Conservation (phyloP, 2,329 filamentous ascomycete species). For the Xylariaceae sp. region DNA sequence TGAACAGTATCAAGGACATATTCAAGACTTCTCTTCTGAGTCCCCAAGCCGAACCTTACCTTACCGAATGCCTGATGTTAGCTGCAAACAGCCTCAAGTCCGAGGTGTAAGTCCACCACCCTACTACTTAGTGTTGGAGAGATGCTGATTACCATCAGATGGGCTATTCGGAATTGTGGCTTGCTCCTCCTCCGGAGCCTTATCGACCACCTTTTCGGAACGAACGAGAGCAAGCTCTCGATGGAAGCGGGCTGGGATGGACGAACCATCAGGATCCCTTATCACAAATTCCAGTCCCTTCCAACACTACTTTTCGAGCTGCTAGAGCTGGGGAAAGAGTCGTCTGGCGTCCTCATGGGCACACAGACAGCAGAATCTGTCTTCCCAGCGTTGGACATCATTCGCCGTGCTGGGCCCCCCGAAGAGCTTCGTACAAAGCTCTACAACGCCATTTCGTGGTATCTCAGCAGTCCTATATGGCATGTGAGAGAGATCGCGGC, state of each 20-base stretch:
- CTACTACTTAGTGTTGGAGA: not conserved
- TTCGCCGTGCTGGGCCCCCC: constrained; percentile 64
- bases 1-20: constrained; percentile 89
- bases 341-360: constrained; percentile 20
- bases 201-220: constrained; percentile 71
- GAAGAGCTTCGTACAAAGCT: constrained; percentile 47
- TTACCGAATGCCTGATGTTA: constrained; percentile 68
- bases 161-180: constrained; percentile 92
- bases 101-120: constrained; percentile 52
- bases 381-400: constrained; percentile 75
- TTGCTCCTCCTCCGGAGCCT: constrained; percentile 81
- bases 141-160: constrained; percentile 40
- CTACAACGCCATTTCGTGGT: constrained; percentile 48
- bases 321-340: constrained; percentile 44
- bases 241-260: constrained; percentile 59
- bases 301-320: constrained; percentile 56
- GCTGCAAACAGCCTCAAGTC: constrained; percentile 74
- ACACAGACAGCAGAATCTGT: constrained; percentile 58
- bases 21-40: constrained; percentile 77
- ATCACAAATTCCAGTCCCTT: constrained; percentile 60
- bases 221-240: constrained; percentile 58
- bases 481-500: constrained; percentile 76
- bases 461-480: constrained; percentile 66
- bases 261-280: constrained; percentile 57
- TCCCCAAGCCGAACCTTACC: constrained; percentile 62